Base-by-base conservation (phyloP, 1,284 basidiomycete genomes). In the Ceratobasidium sp. region DNA sequence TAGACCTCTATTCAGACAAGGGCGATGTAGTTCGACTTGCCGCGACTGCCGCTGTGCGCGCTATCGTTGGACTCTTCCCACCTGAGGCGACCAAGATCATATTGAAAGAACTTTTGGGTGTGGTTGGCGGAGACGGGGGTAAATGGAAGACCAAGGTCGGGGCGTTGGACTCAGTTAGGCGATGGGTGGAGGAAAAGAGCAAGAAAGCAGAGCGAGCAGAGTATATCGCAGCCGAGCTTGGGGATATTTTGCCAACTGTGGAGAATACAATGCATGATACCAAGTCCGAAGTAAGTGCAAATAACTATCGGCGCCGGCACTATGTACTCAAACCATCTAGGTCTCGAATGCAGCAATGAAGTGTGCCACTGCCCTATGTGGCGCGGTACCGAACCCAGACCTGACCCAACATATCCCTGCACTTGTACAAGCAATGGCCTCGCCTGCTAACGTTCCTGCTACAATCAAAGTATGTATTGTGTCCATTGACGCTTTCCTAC, bases 71-170 rank as follows among this genome's bases (percentile, higher is more conserved):
- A 82, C 88, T 95, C 23, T 90, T 91, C 75, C 95, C 97, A 31
- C 91, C 95, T 3, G 94, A 97, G 84, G 91, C 95, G 28, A 93
- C 91, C 20, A 88, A 91, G 35, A 84, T 91, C 76, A 89, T 96
- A 20, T 93, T 97, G 82, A 88, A 89, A 64, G 89, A 94, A 75
- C 85, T 99, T 39, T 92, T 94, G 71, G 89, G 89, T 71, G 73
- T 64, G 10, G 61, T 75, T 26, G 33, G 49, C 13, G 73, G 73
- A 20, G 73, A 75, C 8, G 73, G 73, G 1, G 95, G 94, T 73
- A 98, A 98, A 85, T 99, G 97, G 97, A 90, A 93, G 81, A 92
- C 93, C 78, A 99, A 99, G 87, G 93, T 97, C 17, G 96, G 94
- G n/a, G 94, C 92, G 0, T 86, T 99, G 68, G 97, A 99, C 83